Conservation (phyloP, 2,329 filamentous ascomycete species). For the Penicillium sp. region DNA sequence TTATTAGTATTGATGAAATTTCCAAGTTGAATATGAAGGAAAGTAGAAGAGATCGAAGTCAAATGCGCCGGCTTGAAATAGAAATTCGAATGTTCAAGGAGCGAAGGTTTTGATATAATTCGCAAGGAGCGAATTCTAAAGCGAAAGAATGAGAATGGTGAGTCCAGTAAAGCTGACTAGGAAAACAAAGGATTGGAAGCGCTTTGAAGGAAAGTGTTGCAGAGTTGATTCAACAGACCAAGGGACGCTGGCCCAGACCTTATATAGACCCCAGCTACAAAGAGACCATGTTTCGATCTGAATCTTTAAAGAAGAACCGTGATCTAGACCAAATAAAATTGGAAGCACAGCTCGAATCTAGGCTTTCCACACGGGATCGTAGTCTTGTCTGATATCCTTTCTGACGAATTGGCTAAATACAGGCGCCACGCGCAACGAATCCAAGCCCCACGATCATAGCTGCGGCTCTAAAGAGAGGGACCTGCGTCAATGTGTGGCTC, state of each 20-base stretch:
- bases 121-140: background rate
- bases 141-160: background rate
- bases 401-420: background rate
- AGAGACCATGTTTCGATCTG: background rate
- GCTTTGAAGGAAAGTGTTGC: conserved; percentile 3
- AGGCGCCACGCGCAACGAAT: conserved; percentile 11
- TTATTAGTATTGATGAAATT: background rate
- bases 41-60: background rate
- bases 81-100: background rate
- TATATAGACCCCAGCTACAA: background rate
- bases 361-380: background rate
- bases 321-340: conserved; percentile 22
- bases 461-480: background rate
- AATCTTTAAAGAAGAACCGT: background rate
- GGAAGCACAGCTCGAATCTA: conserved; percentile 7
- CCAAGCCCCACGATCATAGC: background rate
- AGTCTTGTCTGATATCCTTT: background rate
- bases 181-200: background rate
- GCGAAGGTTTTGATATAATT: background rate
- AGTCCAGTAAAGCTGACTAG: background rate
- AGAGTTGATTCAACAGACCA: background rate
- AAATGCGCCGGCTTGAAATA: background rate
- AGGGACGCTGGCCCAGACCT: background rate
- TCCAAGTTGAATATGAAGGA: background rate
- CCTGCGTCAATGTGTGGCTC: background rate